Conservation (phyloP, 441 rosid species). For the Sinapis alba region DNA sequence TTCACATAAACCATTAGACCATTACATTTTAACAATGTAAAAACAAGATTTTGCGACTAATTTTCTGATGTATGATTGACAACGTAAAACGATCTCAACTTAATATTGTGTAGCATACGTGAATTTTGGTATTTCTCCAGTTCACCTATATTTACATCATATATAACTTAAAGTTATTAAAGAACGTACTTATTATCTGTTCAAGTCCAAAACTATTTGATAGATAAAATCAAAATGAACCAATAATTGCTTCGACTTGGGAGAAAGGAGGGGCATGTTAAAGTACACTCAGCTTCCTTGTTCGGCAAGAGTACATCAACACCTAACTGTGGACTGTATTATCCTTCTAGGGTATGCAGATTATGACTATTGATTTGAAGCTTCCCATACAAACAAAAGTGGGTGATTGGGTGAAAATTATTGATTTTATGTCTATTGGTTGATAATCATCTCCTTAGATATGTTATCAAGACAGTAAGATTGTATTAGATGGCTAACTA, state of each 20-base stretch:
- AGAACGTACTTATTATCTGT: background rate
- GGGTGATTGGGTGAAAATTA: background rate
- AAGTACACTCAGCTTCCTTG: constrained; percentile 29
- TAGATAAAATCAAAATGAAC: background rate
- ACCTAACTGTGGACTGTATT: constrained; percentile 35
- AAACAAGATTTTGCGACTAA: background rate
- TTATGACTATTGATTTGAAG: constrained; percentile 27
- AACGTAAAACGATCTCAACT: background rate
- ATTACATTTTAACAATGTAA: background rate
- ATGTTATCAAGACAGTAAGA: constrained; percentile 7
- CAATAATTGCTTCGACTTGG: constrained; percentile 28
- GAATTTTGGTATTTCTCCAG: background rate
- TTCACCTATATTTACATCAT: background rate
- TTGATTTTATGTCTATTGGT: constrained; percentile 3
- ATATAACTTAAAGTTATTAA: background rate
- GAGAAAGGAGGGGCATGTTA: constrained; percentile 7
- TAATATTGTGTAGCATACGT: background rate
- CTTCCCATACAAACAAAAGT: background rate
- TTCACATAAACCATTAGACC: background rate
- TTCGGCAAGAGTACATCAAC: constrained; percentile 35
- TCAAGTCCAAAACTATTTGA: background rate
- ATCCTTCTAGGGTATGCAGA: constrained; percentile 20
- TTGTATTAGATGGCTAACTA: constrained; percentile 18
- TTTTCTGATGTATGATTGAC: background rate
- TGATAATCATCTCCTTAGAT: constrained; percentile 9